These are phyloP conservation scores for Nitzschia sp. DNA, from an alignment of 108 stramenopile species.

Conservation along the genomic window DNA sequence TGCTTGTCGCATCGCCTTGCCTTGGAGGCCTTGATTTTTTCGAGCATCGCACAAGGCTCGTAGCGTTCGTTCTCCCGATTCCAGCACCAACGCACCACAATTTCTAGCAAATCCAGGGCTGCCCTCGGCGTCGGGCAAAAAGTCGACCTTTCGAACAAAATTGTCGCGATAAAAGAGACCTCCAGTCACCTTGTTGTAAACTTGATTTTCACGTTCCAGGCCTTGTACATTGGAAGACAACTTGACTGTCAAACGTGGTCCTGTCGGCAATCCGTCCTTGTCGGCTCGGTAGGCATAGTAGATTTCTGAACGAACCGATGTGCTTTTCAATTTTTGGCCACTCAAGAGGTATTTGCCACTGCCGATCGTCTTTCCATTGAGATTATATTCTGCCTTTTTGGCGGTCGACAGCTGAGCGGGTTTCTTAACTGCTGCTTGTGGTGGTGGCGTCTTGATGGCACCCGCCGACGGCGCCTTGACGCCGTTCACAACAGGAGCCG, in stretches of 20 bases:
- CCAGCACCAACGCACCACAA: constrained; percentile 66
- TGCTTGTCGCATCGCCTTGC: constrained; percentile 16
- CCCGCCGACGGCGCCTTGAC: neutral
- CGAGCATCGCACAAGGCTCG: constrained; percentile 11
- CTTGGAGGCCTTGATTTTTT: constrained; percentile 3
- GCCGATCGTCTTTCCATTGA: constrained; percentile 62
- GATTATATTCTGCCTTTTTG: constrained; percentile 30
- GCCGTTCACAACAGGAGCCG: neutral
- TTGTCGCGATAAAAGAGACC: constrained; percentile 8
- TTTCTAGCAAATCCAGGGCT: neutral
- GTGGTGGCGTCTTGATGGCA: too few relatives aligned
- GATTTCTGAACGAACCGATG: constrained; percentile 46
- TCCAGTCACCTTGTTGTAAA: constrained; percentile 52
- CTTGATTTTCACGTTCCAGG: constrained; percentile 68
- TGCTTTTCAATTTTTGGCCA: constrained; percentile 48
- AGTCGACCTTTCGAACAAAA: constrained; percentile 10
- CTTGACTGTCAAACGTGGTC: constrained; percentile 36
- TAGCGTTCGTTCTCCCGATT: constrained; percentile 56
- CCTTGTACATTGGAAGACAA: constrained; percentile 49
- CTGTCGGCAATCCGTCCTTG: constrained; percentile 36
- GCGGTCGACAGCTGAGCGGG: neutral
- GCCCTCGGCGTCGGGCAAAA: constrained; percentile 18
- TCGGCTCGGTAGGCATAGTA: constrained; percentile 40
- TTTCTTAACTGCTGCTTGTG: neutral
- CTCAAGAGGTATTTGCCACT: constrained; percentile 37